These are phyloP conservation scores for Botryotinia calthae DNA, from an alignment of 2,329 filamentous ascomycete species.

Conservation along the genomic window DNA sequence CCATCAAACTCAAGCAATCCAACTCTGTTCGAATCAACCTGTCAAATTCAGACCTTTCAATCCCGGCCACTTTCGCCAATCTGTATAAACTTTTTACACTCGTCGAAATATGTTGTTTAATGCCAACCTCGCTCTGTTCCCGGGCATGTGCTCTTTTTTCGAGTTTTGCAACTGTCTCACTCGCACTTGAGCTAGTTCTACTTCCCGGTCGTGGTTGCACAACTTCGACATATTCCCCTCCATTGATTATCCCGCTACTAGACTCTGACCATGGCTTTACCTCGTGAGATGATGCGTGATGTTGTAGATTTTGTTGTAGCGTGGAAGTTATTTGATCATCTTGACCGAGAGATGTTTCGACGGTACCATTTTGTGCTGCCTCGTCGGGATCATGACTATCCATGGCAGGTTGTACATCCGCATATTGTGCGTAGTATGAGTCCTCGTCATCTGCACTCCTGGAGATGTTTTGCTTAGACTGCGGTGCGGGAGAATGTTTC, in stretches of 20 bases:
- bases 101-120: constrained; percentile 76
- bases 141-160: constrained; percentile 51
- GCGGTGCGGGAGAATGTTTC: constrained; percentile 62
- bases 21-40: constrained; percentile 68
- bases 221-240: constrained; percentile 39
- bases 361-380: constrained; percentile 43
- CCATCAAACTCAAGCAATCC: constrained; percentile 66
- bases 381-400: constrained; percentile 81
- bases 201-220: constrained; percentile 59
- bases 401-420: constrained; percentile 75
- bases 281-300: constrained; percentile 19
- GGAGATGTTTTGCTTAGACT: constrained; percentile 2
- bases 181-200: constrained; percentile 56
- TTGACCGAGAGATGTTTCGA: constrained; percentile 48
- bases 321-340: constrained; percentile 40
- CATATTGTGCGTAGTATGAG: constrained; percentile 75
- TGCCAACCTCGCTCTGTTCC: constrained; percentile 66
- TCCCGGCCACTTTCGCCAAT: constrained; percentile 67
- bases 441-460: constrained; percentile 53
- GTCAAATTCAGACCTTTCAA: constrained; percentile 73
- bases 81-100: constrained; percentile 75
- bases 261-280: constrained; percentile 16
- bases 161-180: constrained; percentile 56
- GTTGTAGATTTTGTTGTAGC: constrained; percentile 33
- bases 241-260: constrained; percentile 24